Base-by-base conservation (phyloP, 805 yeast genomes). In the Suhomyces faveliae region DNA sequence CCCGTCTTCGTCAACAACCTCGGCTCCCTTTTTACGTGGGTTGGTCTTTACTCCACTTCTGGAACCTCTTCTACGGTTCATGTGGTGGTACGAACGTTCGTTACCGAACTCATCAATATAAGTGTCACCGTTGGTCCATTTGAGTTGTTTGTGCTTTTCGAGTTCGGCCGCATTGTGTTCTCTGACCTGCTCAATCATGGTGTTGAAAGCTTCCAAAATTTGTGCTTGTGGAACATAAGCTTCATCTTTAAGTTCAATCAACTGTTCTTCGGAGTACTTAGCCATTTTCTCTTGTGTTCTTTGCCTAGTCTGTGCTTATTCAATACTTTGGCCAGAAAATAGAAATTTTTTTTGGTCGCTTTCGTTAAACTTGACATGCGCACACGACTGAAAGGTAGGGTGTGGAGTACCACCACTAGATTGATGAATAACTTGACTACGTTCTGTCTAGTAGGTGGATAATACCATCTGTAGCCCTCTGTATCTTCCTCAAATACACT, bases 251-350 rank as follows among this genome's bases (percentile, higher is more conserved):
- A 75, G 73, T 47, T 74, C 78, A 35, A 81, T 66, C 64, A 87
- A 78, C 70, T 85, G 83, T 66, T 85, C 88, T 64, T 83, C 85
- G 39, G 89, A 83, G 71, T 85, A 87, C 66, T 77, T 79, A 49
- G 69, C 73, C 78, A 80, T 81, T 59, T 50, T 66, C 25, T 27
- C 37, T 15, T 17, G 19, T 15, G 37, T 33, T 15, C 19, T 33
- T 33, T 33, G 37, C 37, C 37, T 33, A 17, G 20, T 33, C 37
- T 33, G 12, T 33, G 8, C 37, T 33, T 33, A 12, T 33, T 33
- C 37, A 33, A 33, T 5, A 20, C 15, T 37, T 21, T 37, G 24
- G 23, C 25, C 25, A 21, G 20, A 35, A 21, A 15, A 11, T 37
- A 37, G 25, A 37, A 37, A 15, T 37, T 37, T 37, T 33, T 37